Evolutionary conservation across 1,284 basidiomycete genomes (phyloP).

Genomic region (Ceratorhiza oryzae-sativae): DNA sequence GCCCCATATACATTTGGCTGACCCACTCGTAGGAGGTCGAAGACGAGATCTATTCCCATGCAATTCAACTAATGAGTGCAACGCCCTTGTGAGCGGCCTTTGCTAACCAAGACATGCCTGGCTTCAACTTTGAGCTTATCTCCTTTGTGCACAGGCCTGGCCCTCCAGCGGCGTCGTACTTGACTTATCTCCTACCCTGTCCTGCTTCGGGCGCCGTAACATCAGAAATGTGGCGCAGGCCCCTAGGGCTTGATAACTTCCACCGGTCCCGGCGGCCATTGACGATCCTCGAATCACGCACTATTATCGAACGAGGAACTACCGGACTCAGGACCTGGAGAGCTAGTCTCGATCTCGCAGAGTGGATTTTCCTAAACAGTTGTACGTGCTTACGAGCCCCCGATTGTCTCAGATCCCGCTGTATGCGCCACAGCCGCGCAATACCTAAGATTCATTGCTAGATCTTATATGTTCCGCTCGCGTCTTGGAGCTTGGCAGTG

Average conservation of each 20-base stretch:
- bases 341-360: slow-evolving; percentile 70
- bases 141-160: slow-evolving; percentile 31
- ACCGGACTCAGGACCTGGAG: slow-evolving; percentile 80
- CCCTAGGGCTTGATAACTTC: slow-evolving; percentile 4
- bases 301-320: slow-evolving; percentile 72
- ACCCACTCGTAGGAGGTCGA: slow-evolving; percentile 61
- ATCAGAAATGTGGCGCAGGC: slow-evolving; percentile 44
- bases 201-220: not conserved
- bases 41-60: slow-evolving; percentile 66
- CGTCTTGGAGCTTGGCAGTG: slow-evolving; percentile 75
- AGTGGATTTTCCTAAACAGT: slow-evolving; percentile 64
- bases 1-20: slow-evolving; percentile 30
- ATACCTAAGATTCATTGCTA: slow-evolving; percentile 46
- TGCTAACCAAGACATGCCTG: slow-evolving; percentile 47
- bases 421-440: not conserved
- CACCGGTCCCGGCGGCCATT: slow-evolving; percentile 51
- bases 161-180: slow-evolving; percentile 63
- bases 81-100: not conserved
- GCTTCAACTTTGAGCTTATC: slow-evolving; percentile 47
- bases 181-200: slow-evolving; percentile 58
- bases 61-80: slow-evolving; percentile 55
- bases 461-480: slow-evolving; percentile 58
- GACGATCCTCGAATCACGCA: slow-evolving; percentile 74
- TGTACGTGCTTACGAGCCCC: slow-evolving; percentile 51
- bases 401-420: not conserved